Percentiles rank a stretch among this genome's conserved stretches.
Evolutionary conservation across 2,329 filamentous ascomycete genomes (phyloP).

Genomic region (Lachnellula subtilissima): DNA sequence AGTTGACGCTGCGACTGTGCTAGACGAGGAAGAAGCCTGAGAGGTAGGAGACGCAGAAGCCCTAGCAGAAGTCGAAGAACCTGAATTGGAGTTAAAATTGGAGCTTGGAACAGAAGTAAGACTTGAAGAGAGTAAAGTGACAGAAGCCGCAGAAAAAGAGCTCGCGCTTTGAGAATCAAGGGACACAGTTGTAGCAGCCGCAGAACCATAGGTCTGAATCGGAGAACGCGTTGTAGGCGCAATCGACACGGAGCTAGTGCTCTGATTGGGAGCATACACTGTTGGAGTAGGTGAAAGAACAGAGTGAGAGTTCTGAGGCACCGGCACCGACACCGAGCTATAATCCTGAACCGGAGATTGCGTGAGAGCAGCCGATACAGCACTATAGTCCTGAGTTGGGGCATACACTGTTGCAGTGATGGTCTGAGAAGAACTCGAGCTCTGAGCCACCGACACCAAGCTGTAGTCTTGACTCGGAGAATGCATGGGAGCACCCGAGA

Average conservation of each 20-base stretch:
- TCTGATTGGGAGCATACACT: neutral
- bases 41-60: conserved; percentile 8
- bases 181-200: neutral
- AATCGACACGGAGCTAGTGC: neutral
- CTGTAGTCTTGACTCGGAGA: neutral
- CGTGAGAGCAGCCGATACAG: neutral
- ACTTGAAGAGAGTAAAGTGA: neutral
- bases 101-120: neutral
- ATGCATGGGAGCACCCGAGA: neutral
- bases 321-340: neutral
- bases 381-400: neutral
- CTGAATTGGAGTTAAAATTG: conserved; percentile 12
- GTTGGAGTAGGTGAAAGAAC: neutral
- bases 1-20: conserved; percentile 8
- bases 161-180: neutral
- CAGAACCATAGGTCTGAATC: neutral
- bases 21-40: conserved; percentile 10
- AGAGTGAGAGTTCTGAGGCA: neutral
- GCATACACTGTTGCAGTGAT: neutral
- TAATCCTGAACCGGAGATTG: neutral
- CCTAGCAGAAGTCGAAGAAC: conserved; percentile 13
- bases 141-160: neutral
- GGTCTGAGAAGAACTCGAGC: no score
- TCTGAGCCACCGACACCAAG: neutral
- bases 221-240: neutral